phyloP scores from a whole-genome alignment of 2,329 filamentous ascomycete species.

The Colletotrichum magnum region DNA sequence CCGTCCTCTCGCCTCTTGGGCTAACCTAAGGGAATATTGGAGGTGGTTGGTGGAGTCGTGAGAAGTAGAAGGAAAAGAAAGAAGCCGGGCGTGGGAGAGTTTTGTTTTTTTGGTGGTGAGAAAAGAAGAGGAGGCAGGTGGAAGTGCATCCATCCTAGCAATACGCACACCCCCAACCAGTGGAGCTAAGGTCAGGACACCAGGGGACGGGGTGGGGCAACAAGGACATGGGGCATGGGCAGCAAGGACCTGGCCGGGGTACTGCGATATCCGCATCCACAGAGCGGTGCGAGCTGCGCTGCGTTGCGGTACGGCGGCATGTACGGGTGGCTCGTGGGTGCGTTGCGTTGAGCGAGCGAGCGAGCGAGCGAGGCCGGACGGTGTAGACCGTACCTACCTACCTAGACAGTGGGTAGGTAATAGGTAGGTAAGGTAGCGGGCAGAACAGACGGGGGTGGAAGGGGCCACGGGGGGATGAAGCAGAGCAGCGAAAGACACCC shows the following conservation, averaged over 20 bases:
- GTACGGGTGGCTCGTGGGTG: too few species aligned
- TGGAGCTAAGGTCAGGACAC: conserved; percentile 16
- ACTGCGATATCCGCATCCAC: conserved; percentile 32
- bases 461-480: neutral
- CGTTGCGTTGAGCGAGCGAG: too few species aligned
- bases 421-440: neutral
- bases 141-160: conserved; percentile 36
- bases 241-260: conserved; percentile 30
- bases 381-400: too few species aligned
- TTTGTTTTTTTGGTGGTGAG: conserved; percentile 44
- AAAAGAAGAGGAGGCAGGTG: conserved; percentile 43
- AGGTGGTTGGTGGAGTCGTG: conserved; percentile 54
- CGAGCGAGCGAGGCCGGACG: too few species aligned
- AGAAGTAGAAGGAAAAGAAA: conserved; percentile 49
- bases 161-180: conserved; percentile 33
- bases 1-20: conserved; percentile 43
- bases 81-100: conserved; percentile 42
- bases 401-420: neutral
- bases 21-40: conserved; percentile 43
- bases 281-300: neutral
- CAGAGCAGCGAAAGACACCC: neutral
- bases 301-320: neutral
- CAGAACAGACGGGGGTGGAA: neutral
- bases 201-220: conserved; percentile 28
- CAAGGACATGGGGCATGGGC: neutral